A percentile compares a stretch with the other conserved stretches of the same genome.
Conservation (phyloP, 768 basidiomycete genomes). For the Trametes cinnabarina region DNA sequence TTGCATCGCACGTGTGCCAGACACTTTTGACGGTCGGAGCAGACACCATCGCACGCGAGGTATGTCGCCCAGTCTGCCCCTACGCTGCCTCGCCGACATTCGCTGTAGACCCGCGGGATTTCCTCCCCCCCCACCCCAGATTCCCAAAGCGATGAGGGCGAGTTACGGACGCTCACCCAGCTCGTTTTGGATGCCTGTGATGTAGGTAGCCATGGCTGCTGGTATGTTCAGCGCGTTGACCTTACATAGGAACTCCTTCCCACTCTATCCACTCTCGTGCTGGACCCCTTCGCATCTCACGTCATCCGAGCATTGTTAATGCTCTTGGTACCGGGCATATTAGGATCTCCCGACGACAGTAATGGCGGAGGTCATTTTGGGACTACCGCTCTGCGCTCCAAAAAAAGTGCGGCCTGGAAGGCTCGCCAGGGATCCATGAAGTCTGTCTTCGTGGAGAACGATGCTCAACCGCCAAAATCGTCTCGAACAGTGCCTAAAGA, state of each 20-base stretch:
- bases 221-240: neutral
- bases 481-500: conserved; percentile 29
- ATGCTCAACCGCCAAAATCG: conserved; percentile 29
- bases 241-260: conserved; percentile 65
- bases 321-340: conserved; percentile 65
- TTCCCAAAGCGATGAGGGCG: conserved; percentile 48
- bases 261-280: conserved; percentile 59
- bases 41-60: conserved; percentile 70
- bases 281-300: conserved; percentile 90
- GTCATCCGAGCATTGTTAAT: conserved; percentile 78
- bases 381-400: conserved; percentile 63
- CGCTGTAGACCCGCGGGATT: conserved; percentile 52
- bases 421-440: conserved; percentile 77
- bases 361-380: conserved; percentile 32
- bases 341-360: conserved; percentile 36
- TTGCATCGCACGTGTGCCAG: conserved; percentile 95
- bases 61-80: conserved; percentile 26
- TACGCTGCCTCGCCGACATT: neutral
- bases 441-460: conserved; percentile 62
- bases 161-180: conserved; percentile 62
- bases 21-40: conserved; percentile 71
- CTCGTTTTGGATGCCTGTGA: conserved; percentile 64
- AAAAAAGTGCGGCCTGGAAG: conserved; percentile 82
- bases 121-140: conserved; percentile 47
- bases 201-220: conserved; percentile 33